A percentile compares a stretch with the other conserved stretches of the same genome.
These are phyloP conservation scores for Alternaria dauci DNA, from an alignment of 2,329 filamentous ascomycete genomes.

Conservation along the genomic window DNA sequence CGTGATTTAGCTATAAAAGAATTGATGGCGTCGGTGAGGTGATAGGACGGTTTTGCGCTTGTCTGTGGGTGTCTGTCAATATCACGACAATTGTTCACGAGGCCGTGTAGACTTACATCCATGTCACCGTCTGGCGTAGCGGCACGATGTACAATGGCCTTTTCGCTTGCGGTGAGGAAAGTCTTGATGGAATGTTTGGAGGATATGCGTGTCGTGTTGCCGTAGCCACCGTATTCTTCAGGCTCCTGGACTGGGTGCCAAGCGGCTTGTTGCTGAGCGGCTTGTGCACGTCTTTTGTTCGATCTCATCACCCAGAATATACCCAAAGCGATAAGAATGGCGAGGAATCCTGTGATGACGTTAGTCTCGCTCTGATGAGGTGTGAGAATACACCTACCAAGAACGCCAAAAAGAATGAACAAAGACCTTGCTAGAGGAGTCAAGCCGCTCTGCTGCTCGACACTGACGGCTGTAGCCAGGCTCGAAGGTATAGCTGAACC, in stretches of 20 bases:
- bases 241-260: not conserved
- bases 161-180: slow-evolving; percentile 20
- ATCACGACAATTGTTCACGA: not conserved
- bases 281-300: slow-evolving; percentile 7
- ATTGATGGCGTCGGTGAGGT: slow-evolving; percentile 16
- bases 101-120: slow-evolving; percentile 11
- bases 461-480: not conserved
- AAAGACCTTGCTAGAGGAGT: slow-evolving; percentile 14
- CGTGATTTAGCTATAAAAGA: slow-evolving; percentile 20
- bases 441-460: slow-evolving; percentile 7
- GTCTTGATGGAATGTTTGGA: not conserved
- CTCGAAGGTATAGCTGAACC: slow-evolving; percentile 1
- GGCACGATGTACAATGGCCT: slow-evolving; percentile 20
- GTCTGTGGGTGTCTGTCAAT: not conserved
- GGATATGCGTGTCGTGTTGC: slow-evolving; percentile 2
- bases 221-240: slow-evolving; percentile 1
- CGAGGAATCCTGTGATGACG: slow-evolving; percentile 7
- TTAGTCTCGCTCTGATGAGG: not conserved
- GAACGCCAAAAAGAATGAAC: slow-evolving; percentile 19
- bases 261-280: not conserved
- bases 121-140: slow-evolving; percentile 13
- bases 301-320: slow-evolving; percentile 11
- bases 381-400: slow-evolving; percentile 2
- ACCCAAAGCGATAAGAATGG: slow-evolving; percentile 16
- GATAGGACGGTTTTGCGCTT: not conserved